Base-by-base conservation (phyloP, 768 basidiomycete genomes). In the Leccinum longicurvipes region DNA sequence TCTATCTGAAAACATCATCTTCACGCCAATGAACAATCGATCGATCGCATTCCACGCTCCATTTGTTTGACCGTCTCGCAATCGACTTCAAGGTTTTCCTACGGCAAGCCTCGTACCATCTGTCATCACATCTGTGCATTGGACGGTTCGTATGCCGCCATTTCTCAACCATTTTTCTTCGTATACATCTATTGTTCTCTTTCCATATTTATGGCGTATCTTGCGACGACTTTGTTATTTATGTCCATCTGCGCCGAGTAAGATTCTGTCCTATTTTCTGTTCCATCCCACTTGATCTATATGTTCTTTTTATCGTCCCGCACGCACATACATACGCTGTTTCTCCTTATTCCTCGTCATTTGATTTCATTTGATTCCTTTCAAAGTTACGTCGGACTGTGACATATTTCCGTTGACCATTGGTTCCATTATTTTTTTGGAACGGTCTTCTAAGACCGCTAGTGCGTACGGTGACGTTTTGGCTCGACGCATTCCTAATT, bases 201-300 rank as follows among this genome's bases (percentile, higher is more conserved):
- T 56, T 57, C 57, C 51, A 42, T 61, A 69, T 70, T 70, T 70
- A 64, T 57, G 63, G 67, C 66, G 69, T 70, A 70, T 66, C 58
- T 66, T 57, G 62, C 12, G 71, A 55, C 62, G 47, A 36, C 21
- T 24, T 12, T 51, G 47, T 44, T 72, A 70, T 72, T 60, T 72
- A 70, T 63, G 68, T 66, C 62, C 62, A 59, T 61, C 65, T 68
- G 53, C 64, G 68, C 68, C 68, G 21, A 60, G 45, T 50, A 29
- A 36, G 36, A n/a, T n/a, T 36, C n/a, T 36, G 36, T 10, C 17
- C 8, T 36, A 8, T 36, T n/a, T 23, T 46, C 23, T n/a, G 4
- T 14, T 25, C 12, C 14, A 24, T n/a, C 47, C 49, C 10, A 11
- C 29, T 29, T 29, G 14, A 44, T 53, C 51, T 56, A 29, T 28